phyloP scores from a whole-genome alignment of 352 stramenopile species.

The Phytophthora meadii region DNA sequence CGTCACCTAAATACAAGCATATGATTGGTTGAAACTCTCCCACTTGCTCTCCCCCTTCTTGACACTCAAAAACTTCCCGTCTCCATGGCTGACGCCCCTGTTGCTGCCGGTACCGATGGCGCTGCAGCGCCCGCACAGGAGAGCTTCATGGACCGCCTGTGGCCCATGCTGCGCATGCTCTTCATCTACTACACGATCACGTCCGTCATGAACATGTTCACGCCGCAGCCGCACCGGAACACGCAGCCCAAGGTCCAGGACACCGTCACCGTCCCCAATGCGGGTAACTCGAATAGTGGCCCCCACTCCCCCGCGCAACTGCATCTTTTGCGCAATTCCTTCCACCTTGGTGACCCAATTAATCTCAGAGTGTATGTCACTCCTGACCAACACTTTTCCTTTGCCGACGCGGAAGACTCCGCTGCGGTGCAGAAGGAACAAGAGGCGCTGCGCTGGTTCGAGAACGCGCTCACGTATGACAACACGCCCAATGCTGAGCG shows the following conservation, averaged over 20 bases:
- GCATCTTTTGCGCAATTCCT: constrained; percentile 60
- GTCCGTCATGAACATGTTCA: constrained; percentile 52
- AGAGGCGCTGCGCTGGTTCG: constrained; percentile 66
- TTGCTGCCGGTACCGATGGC: constrained; percentile 5
- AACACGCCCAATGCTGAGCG: constrained; percentile 47
- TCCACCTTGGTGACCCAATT: constrained; percentile 55
- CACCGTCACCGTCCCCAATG: constrained; percentile 19
- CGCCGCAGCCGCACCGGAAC: constrained; percentile 17
- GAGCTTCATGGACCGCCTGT: constrained; percentile 64
- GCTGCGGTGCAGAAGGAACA: constrained; percentile 45
- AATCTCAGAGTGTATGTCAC: constrained; percentile 79
- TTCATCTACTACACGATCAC: constrained; percentile 87
- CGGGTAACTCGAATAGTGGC: constrained; percentile 26
- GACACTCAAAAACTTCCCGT: not conserved
- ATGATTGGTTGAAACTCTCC: constrained; percentile 8
- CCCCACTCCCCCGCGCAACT: constrained; percentile 8
- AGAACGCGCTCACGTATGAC: constrained; percentile 67
- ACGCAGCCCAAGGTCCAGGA: constrained; percentile 7
- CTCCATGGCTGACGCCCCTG: constrained; percentile 23
- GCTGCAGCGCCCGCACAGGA: constrained; percentile 35
- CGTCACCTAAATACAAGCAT: constrained; percentile 2
- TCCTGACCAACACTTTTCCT: constrained; percentile 51
- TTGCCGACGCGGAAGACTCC: constrained; percentile 41
- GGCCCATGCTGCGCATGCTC: constrained; percentile 76
- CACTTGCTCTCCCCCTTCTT: constrained; percentile 3